Percentiles rank a stretch among this genome's conserved stretches.
Evolutionary conservation across 352 stramenopile genomes (phyloP).

Genomic region (Globisporangium barbulae): DNA sequence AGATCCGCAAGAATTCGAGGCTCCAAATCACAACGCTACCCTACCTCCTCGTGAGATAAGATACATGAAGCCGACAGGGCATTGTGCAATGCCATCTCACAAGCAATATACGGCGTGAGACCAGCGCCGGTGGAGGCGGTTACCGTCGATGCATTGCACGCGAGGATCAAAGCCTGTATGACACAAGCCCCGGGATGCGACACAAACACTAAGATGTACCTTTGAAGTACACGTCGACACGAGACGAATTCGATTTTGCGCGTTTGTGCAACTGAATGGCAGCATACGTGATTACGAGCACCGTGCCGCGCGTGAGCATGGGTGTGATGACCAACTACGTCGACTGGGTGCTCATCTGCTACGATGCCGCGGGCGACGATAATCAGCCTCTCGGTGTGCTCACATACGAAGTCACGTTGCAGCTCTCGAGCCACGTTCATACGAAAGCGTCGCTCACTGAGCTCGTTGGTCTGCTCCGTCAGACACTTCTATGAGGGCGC

Average conservation of each 20-base stretch:
- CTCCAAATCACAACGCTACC: background rate
- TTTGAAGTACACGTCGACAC: no score
- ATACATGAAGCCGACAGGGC: background rate
- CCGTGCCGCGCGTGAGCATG: background rate
- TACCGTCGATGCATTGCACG: background rate
- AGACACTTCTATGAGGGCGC: no score
- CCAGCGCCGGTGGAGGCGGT: background rate
- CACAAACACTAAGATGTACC: background rate
- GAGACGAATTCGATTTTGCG: no score
- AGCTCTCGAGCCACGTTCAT: background rate
- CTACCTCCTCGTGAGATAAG: background rate
- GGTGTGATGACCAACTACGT: background rate
- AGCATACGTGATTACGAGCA: no score
- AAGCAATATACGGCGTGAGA: background rate
- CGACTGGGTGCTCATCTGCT: background rate
- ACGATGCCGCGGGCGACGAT: background rate
- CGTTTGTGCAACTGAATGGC: no score
- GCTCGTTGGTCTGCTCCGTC: no score
- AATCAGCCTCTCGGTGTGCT: background rate
- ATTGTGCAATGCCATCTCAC: background rate
- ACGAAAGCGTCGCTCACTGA: slow-evolving; percentile 1
- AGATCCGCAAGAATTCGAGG: background rate
- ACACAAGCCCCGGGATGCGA: background rate
- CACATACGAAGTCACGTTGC: background rate
- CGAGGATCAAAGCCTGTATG: background rate